Conservation (phyloP, 2,329 filamentous ascomycete species). For the Calonectria henricotiae region DNA sequence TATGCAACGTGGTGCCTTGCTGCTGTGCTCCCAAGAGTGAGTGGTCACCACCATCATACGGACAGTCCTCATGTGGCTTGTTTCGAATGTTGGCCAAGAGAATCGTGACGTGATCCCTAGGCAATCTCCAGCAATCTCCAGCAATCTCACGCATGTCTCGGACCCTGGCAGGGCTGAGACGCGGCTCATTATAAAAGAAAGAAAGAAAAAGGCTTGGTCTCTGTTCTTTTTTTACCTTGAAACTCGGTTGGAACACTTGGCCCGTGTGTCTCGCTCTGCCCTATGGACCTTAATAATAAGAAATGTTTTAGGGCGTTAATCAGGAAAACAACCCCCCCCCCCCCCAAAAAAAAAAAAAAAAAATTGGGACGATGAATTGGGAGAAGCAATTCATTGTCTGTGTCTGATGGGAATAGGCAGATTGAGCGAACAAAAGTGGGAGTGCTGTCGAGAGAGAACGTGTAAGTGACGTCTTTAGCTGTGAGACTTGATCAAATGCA, state of each 20-base stretch:
- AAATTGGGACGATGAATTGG: too few species aligned
- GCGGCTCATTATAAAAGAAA: background rate
- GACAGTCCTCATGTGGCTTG: background rate
- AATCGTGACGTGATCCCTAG: background rate
- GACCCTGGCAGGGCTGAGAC: constrained; percentile 24
- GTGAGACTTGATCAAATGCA: too few species aligned
- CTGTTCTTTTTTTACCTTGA: background rate
- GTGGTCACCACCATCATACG: background rate
- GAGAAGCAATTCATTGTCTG: too few species aligned
- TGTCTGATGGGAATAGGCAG: too few species aligned
- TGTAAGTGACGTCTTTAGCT: too few species aligned
- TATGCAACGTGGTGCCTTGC: background rate
- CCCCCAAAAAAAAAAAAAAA: too few species aligned
- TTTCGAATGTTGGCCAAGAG: constrained; percentile 14
- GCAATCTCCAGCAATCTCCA: background rate
- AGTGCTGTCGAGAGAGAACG: too few species aligned
- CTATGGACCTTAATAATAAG: background rate
- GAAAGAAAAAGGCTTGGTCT: constrained; percentile 1
- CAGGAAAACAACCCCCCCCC: too few species aligned
- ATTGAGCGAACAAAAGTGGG: too few species aligned
- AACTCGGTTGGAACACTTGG: constrained; percentile 6
- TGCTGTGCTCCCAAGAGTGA: background rate
- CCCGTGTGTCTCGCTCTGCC: background rate
- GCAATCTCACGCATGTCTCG: constrained; percentile 15
- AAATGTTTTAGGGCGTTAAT: background rate